These are phyloP conservation scores for Coemansia pectinata DNA, from an alignment of 192 early-diverging fungal species.

Conservation along the genomic window DNA sequence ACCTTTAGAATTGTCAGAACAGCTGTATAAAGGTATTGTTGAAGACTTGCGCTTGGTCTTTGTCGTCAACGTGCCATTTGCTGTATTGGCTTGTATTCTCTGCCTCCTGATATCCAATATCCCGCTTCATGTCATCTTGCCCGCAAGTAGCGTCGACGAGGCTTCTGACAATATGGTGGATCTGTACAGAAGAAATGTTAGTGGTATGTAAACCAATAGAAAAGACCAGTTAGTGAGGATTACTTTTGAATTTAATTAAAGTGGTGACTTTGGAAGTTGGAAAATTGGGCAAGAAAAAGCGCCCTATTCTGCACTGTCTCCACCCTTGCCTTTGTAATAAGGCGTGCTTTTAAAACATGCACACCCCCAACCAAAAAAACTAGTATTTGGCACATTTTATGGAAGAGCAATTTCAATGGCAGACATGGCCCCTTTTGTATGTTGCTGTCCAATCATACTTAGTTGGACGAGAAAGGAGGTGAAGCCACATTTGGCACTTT, in stretches of 20 bases:
- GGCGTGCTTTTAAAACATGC: no score
- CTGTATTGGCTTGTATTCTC: constrained; percentile 37
- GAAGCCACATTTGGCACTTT: no score
- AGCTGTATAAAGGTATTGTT: constrained; percentile 39
- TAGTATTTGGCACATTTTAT: no score
- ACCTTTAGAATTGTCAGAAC: constrained; percentile 5
- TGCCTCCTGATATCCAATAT: constrained; percentile 41
- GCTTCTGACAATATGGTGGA: neutral
- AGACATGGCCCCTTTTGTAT: no score
- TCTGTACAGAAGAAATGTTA: neutral
- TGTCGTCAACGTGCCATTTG: constrained; percentile 50
- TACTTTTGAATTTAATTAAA: neutral
- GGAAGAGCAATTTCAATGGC: no score
- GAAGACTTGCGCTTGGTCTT: constrained; percentile 37
- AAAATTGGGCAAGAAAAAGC: neutral
- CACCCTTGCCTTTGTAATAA: no score
- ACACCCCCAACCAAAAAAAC: no score
- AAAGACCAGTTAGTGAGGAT: neutral
- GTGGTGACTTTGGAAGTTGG: neutral
- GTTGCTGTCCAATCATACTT: no score
- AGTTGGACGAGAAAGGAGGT: no score
- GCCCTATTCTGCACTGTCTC: no score
- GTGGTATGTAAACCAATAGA: neutral
- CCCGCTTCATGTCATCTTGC: constrained; percentile 40
- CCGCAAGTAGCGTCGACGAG: constrained; percentile 22